Evolutionary conservation across 139 green algal genomes (phyloP), one percentile per base, ranked within the genome.

Genomic region (Chlorella sp.): DNA sequence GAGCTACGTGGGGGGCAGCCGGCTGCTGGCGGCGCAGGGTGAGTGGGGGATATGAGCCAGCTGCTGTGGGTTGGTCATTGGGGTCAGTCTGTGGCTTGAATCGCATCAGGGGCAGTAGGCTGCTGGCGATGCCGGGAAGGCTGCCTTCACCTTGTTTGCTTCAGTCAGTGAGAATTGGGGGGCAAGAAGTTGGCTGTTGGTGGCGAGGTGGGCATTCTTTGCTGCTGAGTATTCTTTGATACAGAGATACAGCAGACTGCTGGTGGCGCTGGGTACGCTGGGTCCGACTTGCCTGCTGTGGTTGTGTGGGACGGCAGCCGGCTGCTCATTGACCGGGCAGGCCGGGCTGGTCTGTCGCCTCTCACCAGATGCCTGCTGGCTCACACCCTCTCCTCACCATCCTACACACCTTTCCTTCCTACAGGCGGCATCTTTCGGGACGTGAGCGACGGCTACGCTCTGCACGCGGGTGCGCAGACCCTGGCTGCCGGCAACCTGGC

Each of bases 11-110:
- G 79, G 87, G 5, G 87, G 87, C 76, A 90, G 76, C 78, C 37
- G 87, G 21, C 36, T 85, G 77, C 77, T 90, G 87, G 77, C 78
- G 12, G 76, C 79, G 18, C 87, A 86, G 48, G 87, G 87, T 90
- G 78, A 34, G 86, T n/a, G n/a, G n/a, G n/a, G n/a, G n/a, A n/a
- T n/a, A n/a, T n/a, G n/a, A n/a, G n/a, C n/a, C n/a, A n/a, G n/a
- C n/a, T n/a, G n/a, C n/a, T n/a, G n/a, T n/a, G n/a, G n/a, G n/a
- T n/a, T n/a, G n/a, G n/a, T n/a, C n/a, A n/a, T n/a, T n/a, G n/a
- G n/a, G n/a, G n/a, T n/a, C n/a, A n/a, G n/a, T n/a, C n/a, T n/a
- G n/a, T n/a, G n/a, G n/a, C n/a, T n/a, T n/a, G n/a, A n/a, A n/a
- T n/a, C n/a, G n/a, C n/a, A n/a, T n/a, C n/a, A n/a, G n/a, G n/a